Evolutionary conservation across 1,284 basidiomycete species (phyloP).

Genomic region (Sphaerobolus stellatus): DNA sequence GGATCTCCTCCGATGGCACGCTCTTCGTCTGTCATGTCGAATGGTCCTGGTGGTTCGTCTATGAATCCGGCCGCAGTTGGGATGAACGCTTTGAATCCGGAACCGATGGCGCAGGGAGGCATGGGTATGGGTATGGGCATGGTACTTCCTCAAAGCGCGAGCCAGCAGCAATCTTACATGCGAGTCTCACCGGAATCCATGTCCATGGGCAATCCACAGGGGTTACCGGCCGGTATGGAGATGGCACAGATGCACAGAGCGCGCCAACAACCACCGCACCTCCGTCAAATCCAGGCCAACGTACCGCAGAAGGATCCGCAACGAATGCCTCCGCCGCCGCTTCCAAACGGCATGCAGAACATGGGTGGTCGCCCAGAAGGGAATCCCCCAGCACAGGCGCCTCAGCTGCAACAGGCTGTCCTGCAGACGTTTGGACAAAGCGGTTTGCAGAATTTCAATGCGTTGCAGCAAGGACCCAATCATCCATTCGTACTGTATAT

Average conservation of each 20-base stretch:
- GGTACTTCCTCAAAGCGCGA: conserved; percentile 3
- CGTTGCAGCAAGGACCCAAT: conserved; percentile 50
- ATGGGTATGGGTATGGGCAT: conserved; percentile 9
- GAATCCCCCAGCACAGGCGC: conserved; percentile 9
- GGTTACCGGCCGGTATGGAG: neutral
- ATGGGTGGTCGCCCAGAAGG: conserved; percentile 8
- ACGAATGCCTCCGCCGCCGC: conserved; percentile 3
- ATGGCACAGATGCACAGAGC: neutral
- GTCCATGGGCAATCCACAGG: neutral
- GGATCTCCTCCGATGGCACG: conserved; percentile 28
- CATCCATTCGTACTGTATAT: conserved; percentile 62
- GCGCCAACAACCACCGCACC: neutral
- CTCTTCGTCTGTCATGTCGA: conserved; percentile 22
- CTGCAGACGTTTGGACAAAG: conserved; percentile 29
- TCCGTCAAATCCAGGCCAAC: neutral
- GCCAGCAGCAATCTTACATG: conserved; percentile 8
- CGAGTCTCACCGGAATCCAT: conserved; percentile 7
- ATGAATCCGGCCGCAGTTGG: conserved; percentile 33
- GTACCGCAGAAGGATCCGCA: neutral
- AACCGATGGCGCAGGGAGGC: too few species aligned
- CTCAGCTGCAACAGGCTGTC: conserved; percentile 17
- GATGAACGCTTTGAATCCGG: neutral
- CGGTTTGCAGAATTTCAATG: conserved; percentile 45
- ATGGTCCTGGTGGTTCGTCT: conserved; percentile 6
- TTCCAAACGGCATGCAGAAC: conserved; percentile 4